A percentile compares a stretch with the other conserved stretches of the same genome.
Evolutionary conservation across 1,284 basidiomycete genomes (phyloP).

Genomic region (Cryptococcus sp.): DNA sequence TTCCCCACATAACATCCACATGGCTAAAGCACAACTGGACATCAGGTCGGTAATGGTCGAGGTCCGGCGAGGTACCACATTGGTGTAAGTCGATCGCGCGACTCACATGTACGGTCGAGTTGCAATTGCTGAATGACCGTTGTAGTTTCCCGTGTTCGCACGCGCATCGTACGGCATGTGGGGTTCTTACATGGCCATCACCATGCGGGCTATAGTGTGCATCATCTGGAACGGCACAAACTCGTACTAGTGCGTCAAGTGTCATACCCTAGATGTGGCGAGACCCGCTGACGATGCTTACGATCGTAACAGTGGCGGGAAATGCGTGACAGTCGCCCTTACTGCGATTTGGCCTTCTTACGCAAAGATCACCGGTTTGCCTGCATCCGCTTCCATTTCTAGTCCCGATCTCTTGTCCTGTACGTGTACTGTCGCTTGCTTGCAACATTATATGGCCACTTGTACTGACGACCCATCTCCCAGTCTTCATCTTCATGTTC

Average conservation of each 20-base stretch:
- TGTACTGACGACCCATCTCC: not conserved
- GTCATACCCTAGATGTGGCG: not conserved
- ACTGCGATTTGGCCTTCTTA: constrained; percentile 31
- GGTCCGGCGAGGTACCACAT: constrained; percentile 24
- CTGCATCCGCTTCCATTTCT: constrained; percentile 23
- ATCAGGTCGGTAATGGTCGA: constrained; percentile 19
- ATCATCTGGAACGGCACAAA: constrained; percentile 41
- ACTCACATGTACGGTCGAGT: not conserved
- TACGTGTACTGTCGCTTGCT: not conserved
- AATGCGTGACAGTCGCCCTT: constrained; percentile 28
- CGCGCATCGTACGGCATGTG: constrained; percentile 21
- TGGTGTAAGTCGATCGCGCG: constrained; percentile 1
- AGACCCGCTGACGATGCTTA: not conserved
- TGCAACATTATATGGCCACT: not conserved
- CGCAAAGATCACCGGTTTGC: constrained; percentile 18
- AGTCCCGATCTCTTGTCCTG: constrained; percentile 60
- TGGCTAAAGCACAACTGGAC: not conserved
- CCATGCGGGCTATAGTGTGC: constrained; percentile 20
- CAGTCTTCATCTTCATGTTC: constrained; percentile 68
- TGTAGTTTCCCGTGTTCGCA: constrained; percentile 17
- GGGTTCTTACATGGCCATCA: constrained; percentile 20
- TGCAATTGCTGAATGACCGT: not conserved
- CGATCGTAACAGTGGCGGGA: constrained; percentile 20
- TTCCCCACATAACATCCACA: not conserved
- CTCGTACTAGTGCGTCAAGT: constrained; percentile 28